Percentiles rank a stretch among this genome's conserved stretches.
These are phyloP conservation scores for Tolypocladium inflatum DNA, from an alignment of 2,329 filamentous ascomycete species.

Conservation along the genomic window DNA sequence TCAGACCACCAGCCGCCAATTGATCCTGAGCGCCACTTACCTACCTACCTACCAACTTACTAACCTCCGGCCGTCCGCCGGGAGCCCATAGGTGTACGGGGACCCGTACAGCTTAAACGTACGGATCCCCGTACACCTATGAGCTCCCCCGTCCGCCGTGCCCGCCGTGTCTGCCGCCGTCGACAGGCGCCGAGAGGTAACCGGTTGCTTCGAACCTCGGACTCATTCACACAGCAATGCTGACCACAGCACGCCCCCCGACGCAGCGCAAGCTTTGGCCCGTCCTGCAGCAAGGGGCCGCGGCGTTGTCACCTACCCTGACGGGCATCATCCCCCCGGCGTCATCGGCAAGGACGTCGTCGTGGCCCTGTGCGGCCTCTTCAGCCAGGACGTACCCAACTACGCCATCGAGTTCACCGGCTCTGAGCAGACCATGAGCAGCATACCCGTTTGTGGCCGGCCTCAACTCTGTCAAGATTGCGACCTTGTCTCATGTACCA, in stretches of 20 bases:
- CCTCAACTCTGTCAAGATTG: constrained; percentile 84
- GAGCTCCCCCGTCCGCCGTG: neutral
- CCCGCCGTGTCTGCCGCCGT: neutral
- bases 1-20: neutral
- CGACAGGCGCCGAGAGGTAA: neutral
- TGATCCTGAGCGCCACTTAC: neutral
- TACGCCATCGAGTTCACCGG: constrained; percentile 85
- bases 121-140: no score
- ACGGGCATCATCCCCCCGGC: constrained; percentile 66
- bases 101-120: no score
- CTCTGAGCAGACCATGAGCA: constrained; percentile 64
- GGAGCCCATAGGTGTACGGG: no score
- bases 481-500: constrained; percentile 84
- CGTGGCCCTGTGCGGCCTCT: constrained; percentile 75
- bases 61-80: neutral
- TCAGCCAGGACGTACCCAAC: constrained; percentile 80
- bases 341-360: constrained; percentile 95
- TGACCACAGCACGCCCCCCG: neutral
- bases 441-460: constrained; percentile 72
- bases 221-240: neutral
- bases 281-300: neutral
- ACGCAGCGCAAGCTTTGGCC: no score
- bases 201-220: neutral
- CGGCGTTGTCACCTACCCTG: constrained; percentile 37
- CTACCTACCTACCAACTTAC: no score